Percentiles rank a stretch among this genome's conserved stretches.
Evolutionary conservation across 352 stramenopile species (phyloP).

Genomic region (Phytophthora hybrid): DNA sequence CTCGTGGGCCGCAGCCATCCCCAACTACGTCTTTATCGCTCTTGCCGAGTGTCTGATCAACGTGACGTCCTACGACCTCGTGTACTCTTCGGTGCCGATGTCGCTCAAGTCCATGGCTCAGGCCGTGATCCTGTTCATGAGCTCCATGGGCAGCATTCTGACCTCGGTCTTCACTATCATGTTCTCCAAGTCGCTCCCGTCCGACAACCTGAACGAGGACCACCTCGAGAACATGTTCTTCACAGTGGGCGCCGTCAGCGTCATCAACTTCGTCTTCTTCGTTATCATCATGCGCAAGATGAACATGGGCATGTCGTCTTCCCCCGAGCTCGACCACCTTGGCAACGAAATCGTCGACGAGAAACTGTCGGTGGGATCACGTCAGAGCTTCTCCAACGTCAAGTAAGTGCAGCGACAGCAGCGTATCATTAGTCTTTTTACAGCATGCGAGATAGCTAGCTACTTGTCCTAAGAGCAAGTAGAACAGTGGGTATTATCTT

Average conservation of each 20-base stretch:
- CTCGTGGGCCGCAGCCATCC: conserved; percentile 49
- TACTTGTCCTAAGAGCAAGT: too few relatives aligned
- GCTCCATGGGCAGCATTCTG: conserved; percentile 58
- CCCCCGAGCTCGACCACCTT: conserved; percentile 9
- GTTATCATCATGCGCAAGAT: conserved; percentile 57
- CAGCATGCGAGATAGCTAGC: too few relatives aligned
- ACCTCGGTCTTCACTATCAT: conserved; percentile 71
- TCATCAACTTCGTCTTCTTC: conserved; percentile 58
- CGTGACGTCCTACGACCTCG: conserved; percentile 61
- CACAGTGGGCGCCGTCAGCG: conserved; percentile 46
- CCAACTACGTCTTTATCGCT: conserved; percentile 58
- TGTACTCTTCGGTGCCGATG: conserved; percentile 58
- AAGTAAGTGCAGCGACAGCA: too few relatives aligned
- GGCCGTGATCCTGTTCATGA: conserved; percentile 62
- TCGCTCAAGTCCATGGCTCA: conserved; percentile 57
- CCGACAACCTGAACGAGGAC: conserved; percentile 61
- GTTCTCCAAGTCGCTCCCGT: conserved; percentile 54
- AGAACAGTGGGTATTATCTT: too few relatives aligned
- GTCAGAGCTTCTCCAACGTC: background rate
- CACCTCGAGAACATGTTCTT: conserved; percentile 78
- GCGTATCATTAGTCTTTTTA: too few relatives aligned
- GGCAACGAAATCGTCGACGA: conserved; percentile 21
- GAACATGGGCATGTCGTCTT: conserved; percentile 61
- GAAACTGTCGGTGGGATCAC: conserved; percentile 23
- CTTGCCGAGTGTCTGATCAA: conserved; percentile 63